These are phyloP conservation scores for Beta corolliflora DNA, from an alignment of 179 eudicot genomes.

Conservation along the genomic window DNA sequence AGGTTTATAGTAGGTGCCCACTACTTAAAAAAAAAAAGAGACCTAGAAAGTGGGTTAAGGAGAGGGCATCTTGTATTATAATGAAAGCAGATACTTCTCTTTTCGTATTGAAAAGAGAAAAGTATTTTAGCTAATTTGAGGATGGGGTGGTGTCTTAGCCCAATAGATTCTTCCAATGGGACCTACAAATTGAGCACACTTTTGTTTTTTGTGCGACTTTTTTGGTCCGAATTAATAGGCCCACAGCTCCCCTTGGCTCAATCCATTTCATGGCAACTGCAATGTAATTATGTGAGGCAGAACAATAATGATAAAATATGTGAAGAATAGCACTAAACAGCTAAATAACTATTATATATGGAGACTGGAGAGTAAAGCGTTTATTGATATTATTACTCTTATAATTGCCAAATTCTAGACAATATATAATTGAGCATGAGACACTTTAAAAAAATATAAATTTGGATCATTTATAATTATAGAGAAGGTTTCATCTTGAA, in stretches of 20 bases:
- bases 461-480: too few species aligned
- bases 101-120: neutral
- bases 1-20: too few species aligned
- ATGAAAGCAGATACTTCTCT: neutral
- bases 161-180: slow-evolving; percentile 1
- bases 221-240: neutral
- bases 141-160: slow-evolving; percentile 18
- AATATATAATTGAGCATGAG: too few species aligned
- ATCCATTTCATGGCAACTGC: neutral
- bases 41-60: too few species aligned
- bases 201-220: neutral
- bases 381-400: too few species aligned
- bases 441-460: too few species aligned
- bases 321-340: neutral
- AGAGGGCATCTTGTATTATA: neutral
- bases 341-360: too few species aligned
- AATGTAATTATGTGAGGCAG: neutral
- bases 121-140: slow-evolving; percentile 2
- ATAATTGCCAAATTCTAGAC: too few species aligned
- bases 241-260: neutral
- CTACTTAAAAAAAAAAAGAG: too few species aligned
- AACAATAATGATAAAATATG: neutral
- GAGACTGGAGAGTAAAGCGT: too few species aligned
- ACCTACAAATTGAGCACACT: neutral
- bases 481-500: too few species aligned